Evolutionary conservation across 2,329 filamentous ascomycete species (phyloP), one percentile per base, ranked within the genome.

Genomic region (Uncinocarpus reesii): DNA sequence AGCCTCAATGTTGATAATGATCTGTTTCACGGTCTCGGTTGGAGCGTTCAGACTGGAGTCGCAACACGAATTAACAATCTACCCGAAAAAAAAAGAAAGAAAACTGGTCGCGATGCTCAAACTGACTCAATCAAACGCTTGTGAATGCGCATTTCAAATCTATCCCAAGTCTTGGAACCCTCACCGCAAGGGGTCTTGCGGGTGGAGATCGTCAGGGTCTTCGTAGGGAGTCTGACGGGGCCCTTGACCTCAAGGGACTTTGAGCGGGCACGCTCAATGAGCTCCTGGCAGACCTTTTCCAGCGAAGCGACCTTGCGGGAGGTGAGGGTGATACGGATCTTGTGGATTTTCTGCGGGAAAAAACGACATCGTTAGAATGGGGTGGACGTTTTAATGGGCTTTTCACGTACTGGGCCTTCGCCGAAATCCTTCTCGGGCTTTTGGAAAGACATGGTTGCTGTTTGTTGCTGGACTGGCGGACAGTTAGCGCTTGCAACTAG

Each of bases 91-190:
- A 11, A 20, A 43, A 1, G 20, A 11, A 13, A 21, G 2, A 16
- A 38, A 21, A 20, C 8, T 18, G n/a, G n/a, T n/a, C 26, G 7
- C 13, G 21, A 11, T 29, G 13, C 24, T 43, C 3, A 26, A 37
- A 78, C 81, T 64, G 70, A 86, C 81, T 95, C 89, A 69, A 95
- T 95, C 68, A 95, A 79, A 63, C 89, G 85, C 84, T 95, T 95
- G 82, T 95, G 88, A 71, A 95, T 94, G 77, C 90, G 84, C 88
- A 98, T 93, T 84, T 98, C 90, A 74, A 79, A 98, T 73, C 79
- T 83, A 72, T 96, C 92, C 92, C 92, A 98, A 69, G 92, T 98
- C 87, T 98, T 98, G 74, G 85, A 93, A 77, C 92, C 92, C 82
- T 98, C 92, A 85, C 92, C 92, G 76, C 86, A 92, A 71, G 92